Evolutionary conservation across 1,139 yeast genomes (phyloP).

Genomic region (Sugiyamaella castrensis): DNA sequence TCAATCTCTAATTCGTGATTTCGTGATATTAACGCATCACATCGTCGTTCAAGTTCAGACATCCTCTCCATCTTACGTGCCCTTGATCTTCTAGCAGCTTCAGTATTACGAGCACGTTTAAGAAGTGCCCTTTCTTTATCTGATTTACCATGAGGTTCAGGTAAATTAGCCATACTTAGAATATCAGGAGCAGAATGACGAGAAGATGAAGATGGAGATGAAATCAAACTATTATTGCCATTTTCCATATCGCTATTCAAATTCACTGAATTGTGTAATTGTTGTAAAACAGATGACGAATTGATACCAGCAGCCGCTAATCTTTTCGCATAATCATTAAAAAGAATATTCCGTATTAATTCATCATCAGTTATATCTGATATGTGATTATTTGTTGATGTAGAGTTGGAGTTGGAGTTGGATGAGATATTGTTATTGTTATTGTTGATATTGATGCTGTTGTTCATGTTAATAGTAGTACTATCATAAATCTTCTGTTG

Average conservation of each 20-base stretch:
- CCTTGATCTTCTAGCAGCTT: conserved; percentile 94
- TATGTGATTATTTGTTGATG: not conserved
- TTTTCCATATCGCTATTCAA: too few species aligned
- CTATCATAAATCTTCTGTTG: too few species aligned
- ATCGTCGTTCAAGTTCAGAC: conserved; percentile 77
- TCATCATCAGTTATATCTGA: conserved; percentile 1
- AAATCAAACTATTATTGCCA: too few species aligned
- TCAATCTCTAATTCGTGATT: conserved; percentile 36
- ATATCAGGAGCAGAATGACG: conserved; percentile 11
- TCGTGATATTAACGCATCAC: conserved; percentile 54
- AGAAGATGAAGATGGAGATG: not conserved
- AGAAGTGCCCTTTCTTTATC: conserved; percentile 30
- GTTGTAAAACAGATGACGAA: too few species aligned
- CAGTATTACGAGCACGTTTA: conserved; percentile 94
- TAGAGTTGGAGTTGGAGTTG: not conserved
- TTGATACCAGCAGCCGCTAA: too few species aligned
- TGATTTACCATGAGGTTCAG: conserved; percentile 1
- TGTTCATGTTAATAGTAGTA: not conserved
- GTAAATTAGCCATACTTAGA: not conserved
- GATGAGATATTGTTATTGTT: not conserved
- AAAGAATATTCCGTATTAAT: conserved; percentile 1
- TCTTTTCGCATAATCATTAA: not conserved
- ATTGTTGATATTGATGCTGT: not conserved
- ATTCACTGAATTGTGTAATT: too few species aligned
- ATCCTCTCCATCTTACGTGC: conserved; percentile 93